These are phyloP conservation scores for Ceratobasidium papillatum DNA, from an alignment of 1,284 basidiomycete species.

Conservation along the genomic window DNA sequence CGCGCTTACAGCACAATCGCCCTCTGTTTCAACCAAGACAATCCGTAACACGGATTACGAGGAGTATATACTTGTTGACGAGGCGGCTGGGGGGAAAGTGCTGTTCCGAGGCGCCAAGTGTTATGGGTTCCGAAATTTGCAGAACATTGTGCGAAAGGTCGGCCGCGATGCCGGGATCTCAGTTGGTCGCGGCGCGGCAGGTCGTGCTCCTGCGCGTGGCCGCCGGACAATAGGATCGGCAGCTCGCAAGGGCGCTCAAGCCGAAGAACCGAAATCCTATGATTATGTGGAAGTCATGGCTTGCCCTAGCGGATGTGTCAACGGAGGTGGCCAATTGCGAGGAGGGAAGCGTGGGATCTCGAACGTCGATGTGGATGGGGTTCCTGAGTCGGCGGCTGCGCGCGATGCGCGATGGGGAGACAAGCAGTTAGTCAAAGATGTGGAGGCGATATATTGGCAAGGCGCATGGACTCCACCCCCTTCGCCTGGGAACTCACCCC, in stretches of 20 bases:
- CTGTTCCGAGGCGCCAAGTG: constrained; percentile 94
- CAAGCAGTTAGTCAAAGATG: constrained; percentile 79
- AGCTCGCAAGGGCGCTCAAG: constrained; percentile 50
- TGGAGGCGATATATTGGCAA: constrained; percentile 82
- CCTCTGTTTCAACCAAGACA: constrained; percentile 66
- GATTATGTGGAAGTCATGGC: constrained; percentile 99
- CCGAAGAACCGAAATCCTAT: constrained; percentile 64
- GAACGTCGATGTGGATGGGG: constrained; percentile 52
- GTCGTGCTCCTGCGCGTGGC: constrained; percentile 52
- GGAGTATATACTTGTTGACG: constrained; percentile 65
- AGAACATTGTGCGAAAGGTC: constrained; percentile 95
- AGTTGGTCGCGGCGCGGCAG: constrained; percentile 64
- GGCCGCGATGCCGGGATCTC: constrained; percentile 84
- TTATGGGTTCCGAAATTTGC: constrained; percentile 97
- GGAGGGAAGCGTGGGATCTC: constrained; percentile 50
- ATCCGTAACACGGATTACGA: constrained; percentile 73
- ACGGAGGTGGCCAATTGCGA: constrained; percentile 94
- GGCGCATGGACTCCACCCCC: constrained; percentile 62
- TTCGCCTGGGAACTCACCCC: constrained; percentile 51
- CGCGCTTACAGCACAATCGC: constrained; percentile 58
- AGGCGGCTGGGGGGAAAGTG: constrained; percentile 59
- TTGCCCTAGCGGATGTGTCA: constrained; percentile 96
- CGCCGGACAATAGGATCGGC: constrained; percentile 48
- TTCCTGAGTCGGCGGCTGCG: constrained; percentile 53
- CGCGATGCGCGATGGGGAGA: constrained; percentile 66